Base-by-base conservation (phyloP, 2,329 filamentous ascomycete genomes). In the Penicillium sp. region DNA sequence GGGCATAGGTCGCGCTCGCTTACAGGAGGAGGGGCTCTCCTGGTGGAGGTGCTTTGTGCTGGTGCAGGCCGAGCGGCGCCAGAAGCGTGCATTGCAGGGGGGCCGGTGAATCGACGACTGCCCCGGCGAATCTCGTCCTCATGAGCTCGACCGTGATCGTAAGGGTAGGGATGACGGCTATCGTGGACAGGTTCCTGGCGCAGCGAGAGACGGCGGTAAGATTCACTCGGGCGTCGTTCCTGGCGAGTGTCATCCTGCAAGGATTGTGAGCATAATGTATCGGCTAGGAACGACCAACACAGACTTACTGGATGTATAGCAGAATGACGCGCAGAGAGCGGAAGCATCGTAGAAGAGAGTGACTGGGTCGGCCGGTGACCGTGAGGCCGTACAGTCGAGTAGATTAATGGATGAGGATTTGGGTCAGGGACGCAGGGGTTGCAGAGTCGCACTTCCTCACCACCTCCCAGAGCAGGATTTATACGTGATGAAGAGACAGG, bases 351-450 rank as follows among this genome's bases (percentile, higher is more conserved):
- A 6, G 60, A 63, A 4, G 59, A 58, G 12, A 63, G 46, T 29
- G 61, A 64, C 28, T 64, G 55, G 3, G 56, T 57, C 9, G 59
- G 42, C 9, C 59, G 56, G 47, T 63, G 61, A 34, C 61, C 61
- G 16, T 61, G 49, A 29, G 55, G 49, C 42, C 64, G 64, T 28
- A 65, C 47, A 31, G 63, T 43, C 12, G 54, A 47, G 54, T 71
- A 76, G 18, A 63, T 64, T 26, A 67, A 63, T 31, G 81, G 82
- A 50, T 80, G 78, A 33, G 80, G 79, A 56, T 86, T 85, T 16
- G 84, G 86, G 72, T 88, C 85, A 33, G 86, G 86, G 10, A 89
- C 86, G 66, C 86, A 89, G 12, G 86, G 86, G 63, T 88, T 88
- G 73, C 86, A 89, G 9, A 89, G 79, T 54, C 86, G 79, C 33